A percentile compares a stretch with the other conserved stretches of the same genome.
Evolutionary conservation across 1,284 basidiomycete species (phyloP).

Genomic region (Leccinum fallax): DNA sequence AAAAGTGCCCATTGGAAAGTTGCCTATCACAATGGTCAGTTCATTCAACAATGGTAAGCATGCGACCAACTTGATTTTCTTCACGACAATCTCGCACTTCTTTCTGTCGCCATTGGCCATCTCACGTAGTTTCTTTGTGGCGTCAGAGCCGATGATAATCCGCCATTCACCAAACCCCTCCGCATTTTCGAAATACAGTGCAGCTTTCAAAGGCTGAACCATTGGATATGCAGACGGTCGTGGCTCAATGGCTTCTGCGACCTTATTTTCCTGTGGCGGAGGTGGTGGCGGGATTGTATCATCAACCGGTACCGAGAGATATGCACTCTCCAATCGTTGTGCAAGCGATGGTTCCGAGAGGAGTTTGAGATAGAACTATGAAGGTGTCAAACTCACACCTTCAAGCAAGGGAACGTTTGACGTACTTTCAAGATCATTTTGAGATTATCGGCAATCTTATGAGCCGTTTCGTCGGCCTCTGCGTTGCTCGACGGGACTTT

Average conservation of each 20-base stretch:
- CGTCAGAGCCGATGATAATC: conserved; percentile 49
- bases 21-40: conserved; percentile 43
- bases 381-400: not conserved
- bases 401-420: not conserved
- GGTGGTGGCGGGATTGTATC: not conserved
- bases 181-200: conserved; percentile 52
- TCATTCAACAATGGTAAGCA: not conserved
- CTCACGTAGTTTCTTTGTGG: conserved; percentile 46
- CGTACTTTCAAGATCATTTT: conserved; percentile 35
- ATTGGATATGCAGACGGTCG: conserved; percentile 40
- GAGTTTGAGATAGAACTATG: conserved; percentile 27
- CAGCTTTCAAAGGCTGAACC: conserved; percentile 53
- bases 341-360: conserved; percentile 23
- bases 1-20: conserved; percentile 67
- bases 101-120: conserved; percentile 43
- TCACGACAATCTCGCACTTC: conserved; percentile 50
- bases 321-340: conserved; percentile 16
- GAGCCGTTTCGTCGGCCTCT: conserved; percentile 24
- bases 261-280: not conserved
- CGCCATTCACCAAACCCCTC: conserved; percentile 57
- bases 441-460: conserved; percentile 26
- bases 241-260: conserved; percentile 2
- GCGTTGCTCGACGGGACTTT: conserved; percentile 28
- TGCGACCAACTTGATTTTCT: conserved; percentile 56
- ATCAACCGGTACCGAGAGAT: conserved; percentile 1